Base-by-base conservation (phyloP, 23 red algal species). In the Gracilariopsis chorda region DNA sequence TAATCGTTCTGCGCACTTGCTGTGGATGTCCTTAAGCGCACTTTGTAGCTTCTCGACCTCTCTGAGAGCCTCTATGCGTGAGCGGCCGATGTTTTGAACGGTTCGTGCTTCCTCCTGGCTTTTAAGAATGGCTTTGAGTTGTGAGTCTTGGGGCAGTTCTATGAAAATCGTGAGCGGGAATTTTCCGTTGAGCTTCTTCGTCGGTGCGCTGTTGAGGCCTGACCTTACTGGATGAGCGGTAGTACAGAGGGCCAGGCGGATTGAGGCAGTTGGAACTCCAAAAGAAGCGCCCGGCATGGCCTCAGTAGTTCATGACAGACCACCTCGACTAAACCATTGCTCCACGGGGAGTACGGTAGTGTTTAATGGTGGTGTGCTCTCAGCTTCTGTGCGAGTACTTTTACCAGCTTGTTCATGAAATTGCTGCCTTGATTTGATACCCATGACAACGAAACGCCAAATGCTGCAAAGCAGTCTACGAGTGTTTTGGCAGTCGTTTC, bases 401-500 rank as follows among this genome's bases (percentile, higher is more conserved):
- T 8, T 47, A 80, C 55, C 21, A 57, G 42, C 49, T 57, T 25
- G 48, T 84, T 68, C 55, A 64, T 84, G 8, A 84, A 84, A 84
- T 67, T 9, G 35, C 30, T 4, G 14, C 80, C 80, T 7, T 28
- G 80, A 47, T 84, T 42, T 3, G 80, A 84, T 17, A 7, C 42
- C 80, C 80, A 84, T 8, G 28, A n/a, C n/a, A 24, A 25, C n/a
- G 14, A 11, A 17, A 21, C 23, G 10, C 25, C 36, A 27, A 81
- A 81, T 9, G 77, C 11, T 52, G 23, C 10, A 58, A 81, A 33
- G 0, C 77, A 81, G 7, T 21, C 23, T 0, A 1, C 13, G 0
- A 60, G 49, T 4, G 28, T 0, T 8, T 59, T 20, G 10, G 0
- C 45, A 0, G 49, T 58, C n/a, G 23, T 7, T n/a, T n/a, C n/a